Percentiles rank a stretch among this genome's conserved stretches.
Conservation (phyloP, 179 eudicot genomes). For the Nepenthes alata region DNA sequence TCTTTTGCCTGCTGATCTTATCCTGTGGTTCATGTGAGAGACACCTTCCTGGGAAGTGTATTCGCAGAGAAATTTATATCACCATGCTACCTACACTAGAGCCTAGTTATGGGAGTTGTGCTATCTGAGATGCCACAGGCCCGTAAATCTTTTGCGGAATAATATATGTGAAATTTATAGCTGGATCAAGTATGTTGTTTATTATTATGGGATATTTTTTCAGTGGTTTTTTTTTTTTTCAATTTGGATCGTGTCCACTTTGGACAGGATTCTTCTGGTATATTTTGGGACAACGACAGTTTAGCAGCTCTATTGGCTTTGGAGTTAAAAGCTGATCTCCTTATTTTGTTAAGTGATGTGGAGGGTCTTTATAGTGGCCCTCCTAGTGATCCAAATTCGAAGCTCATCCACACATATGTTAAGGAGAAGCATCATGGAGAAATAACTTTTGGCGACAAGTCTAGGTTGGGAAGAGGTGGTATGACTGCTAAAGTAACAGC, state of each 20-base stretch:
- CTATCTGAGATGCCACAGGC: too few species aligned
- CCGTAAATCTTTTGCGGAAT: too few species aligned
- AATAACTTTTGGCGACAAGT: constrained; percentile 93
- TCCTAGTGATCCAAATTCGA: constrained; percentile 79
- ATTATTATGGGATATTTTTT: background rate
- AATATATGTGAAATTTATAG: too few species aligned
- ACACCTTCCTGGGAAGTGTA: too few species aligned
- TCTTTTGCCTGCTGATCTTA: too few species aligned
- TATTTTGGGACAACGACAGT: constrained; percentile 98
- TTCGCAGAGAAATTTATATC: too few species aligned
- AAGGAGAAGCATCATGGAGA: constrained; percentile 63
- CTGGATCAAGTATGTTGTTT: background rate
- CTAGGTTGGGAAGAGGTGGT: constrained; percentile 94
- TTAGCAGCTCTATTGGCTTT: constrained; percentile 83
- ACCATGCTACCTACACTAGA: too few species aligned
- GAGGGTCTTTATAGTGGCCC: constrained; percentile 98
- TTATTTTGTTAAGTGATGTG: constrained; percentile 86
- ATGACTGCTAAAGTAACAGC: constrained; percentile 99
- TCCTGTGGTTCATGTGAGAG: too few species aligned
- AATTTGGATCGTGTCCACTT: constrained; percentile 1
- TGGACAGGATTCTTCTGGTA: constrained; percentile 84
- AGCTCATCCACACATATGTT: constrained; percentile 68
- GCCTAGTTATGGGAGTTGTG: too few species aligned
- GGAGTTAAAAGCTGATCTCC: constrained; percentile 94
- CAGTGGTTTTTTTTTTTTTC: background rate